phyloP scores from a whole-genome alignment of 1,284 basidiomycete species.

The Boletus albobrunnescens region DNA sequence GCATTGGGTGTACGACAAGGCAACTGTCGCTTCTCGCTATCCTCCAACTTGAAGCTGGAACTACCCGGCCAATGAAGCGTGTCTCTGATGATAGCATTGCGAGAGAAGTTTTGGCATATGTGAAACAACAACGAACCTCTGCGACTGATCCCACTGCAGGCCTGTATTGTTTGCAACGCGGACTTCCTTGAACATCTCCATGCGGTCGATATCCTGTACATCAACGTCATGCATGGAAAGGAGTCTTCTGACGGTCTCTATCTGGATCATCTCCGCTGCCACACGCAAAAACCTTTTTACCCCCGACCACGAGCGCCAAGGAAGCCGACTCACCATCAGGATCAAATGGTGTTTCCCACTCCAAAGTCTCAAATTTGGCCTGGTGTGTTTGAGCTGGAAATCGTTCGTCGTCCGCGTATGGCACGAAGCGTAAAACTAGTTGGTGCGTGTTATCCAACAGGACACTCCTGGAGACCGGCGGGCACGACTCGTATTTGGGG shows the following conservation, averaged over 20 bases:
- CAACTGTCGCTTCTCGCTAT: constrained; percentile 1
- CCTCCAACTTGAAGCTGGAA: background rate
- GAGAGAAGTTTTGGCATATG: background rate
- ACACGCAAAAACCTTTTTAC: background rate
- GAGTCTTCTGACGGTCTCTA: constrained; percentile 44
- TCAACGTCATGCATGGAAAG: constrained; percentile 31
- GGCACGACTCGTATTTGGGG: constrained; percentile 49
- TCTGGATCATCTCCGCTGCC: constrained; percentile 45
- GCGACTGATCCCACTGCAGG: constrained; percentile 32
- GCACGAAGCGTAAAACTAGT: constrained; percentile 45
- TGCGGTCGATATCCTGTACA: constrained; percentile 35
- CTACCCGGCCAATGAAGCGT: constrained; percentile 28
- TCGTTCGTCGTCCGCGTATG: constrained; percentile 48
- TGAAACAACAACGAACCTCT: constrained; percentile 34
- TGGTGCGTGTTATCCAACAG: constrained; percentile 39
- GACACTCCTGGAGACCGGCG: constrained; percentile 44
- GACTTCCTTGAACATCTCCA: constrained; percentile 21
- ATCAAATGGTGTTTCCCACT: constrained; percentile 46
- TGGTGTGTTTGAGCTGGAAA: constrained; percentile 41
- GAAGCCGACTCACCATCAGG: constrained; percentile 44
- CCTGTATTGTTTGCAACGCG: constrained; percentile 19
- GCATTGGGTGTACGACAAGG: constrained; percentile 19
- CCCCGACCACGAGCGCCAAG: background rate
- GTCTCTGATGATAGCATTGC: constrained; percentile 17
- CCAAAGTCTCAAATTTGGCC: constrained; percentile 37